A percentile compares a stretch with the other conserved stretches of the same genome.
Conservation (phyloP, 2,329 filamentous ascomycete species). For the Myriosclerotinia duriaeana region DNA sequence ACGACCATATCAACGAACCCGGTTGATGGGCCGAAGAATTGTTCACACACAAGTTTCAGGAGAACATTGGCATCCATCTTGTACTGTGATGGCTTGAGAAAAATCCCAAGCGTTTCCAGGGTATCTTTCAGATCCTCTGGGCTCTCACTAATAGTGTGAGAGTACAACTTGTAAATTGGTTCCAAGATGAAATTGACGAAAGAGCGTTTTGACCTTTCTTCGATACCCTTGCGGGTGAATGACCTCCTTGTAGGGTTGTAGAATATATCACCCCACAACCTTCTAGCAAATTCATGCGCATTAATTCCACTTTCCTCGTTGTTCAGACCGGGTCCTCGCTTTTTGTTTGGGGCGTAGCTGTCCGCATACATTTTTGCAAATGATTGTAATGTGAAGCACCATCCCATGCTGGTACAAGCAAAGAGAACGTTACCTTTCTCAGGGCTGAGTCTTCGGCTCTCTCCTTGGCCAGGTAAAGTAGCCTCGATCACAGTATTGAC, state of each 20-base stretch:
- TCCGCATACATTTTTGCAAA: conserved; percentile 97
- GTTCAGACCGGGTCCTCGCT: conserved; percentile 44
- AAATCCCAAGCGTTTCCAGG: conserved; percentile 75
- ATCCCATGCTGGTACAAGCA: conserved; percentile 87
- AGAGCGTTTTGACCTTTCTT: conserved; percentile 76
- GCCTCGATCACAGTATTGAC: conserved; percentile 95
- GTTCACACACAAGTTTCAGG: conserved; percentile 84
- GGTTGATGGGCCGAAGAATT: conserved; percentile 87
- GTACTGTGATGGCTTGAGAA: conserved; percentile 88
- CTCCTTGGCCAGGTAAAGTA: conserved; percentile 76
- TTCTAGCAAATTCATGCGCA: conserved; percentile 74
- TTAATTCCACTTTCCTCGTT: conserved; percentile 56
- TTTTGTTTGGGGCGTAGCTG: conserved; percentile 56
- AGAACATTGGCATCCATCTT: conserved; percentile 86
- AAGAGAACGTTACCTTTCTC: conserved; percentile 99
- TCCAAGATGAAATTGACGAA: conserved; percentile 96
- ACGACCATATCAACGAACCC: conserved; percentile 97
- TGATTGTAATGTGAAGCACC: conserved; percentile 92
- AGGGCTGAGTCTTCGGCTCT: conserved; percentile 78
- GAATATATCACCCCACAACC: conserved; percentile 95
- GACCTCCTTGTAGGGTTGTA: conserved; percentile 88
- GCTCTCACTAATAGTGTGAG: conserved; percentile 88
- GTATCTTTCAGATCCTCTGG: conserved; percentile 80
- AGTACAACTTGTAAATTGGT: conserved; percentile 96
- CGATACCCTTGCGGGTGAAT: conserved; percentile 83